phyloP scores from a whole-genome alignment of 2,329 filamentous ascomycete genomes.

The Sarocladium strictum region DNA sequence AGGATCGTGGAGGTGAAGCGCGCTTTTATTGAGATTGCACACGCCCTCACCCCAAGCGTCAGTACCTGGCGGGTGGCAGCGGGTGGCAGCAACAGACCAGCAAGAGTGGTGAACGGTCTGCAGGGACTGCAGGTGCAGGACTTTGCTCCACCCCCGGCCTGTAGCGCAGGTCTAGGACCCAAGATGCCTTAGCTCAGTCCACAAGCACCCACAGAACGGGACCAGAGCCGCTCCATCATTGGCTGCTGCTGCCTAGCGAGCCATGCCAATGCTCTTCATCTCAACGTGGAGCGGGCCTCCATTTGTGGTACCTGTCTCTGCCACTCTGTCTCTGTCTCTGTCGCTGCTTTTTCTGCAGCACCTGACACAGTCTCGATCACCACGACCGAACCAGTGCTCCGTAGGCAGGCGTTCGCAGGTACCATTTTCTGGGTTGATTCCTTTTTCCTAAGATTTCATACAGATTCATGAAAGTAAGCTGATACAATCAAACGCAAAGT shows the following conservation, averaged over 20 bases:
- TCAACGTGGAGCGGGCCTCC: not conserved
- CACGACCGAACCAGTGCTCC: too few relatives aligned
- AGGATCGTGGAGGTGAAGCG: constrained; percentile 6
- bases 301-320: not conserved
- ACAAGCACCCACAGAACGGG: not conserved
- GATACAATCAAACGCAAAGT: too few relatives aligned
- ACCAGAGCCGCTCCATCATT: not conserved
- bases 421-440: too few relatives aligned
- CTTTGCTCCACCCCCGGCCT: constrained; percentile 2
- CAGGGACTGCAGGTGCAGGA: too few relatives aligned
- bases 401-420: too few relatives aligned
- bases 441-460: too few relatives aligned
- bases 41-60: not conserved
- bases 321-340: not conserved
- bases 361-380: not conserved
- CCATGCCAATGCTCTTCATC: constrained; percentile 7
- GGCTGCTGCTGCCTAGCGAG: not conserved
- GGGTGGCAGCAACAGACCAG: not conserved
- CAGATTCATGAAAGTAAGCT: too few relatives aligned
- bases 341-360: not conserved
- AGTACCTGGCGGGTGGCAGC: not conserved
- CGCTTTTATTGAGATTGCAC: constrained; percentile 6
- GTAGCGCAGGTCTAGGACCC: constrained; percentile 2
- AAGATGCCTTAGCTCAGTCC: not conserved
- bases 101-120: not conserved